phyloP scores from a whole-genome alignment of 495 filamentous ascomycete species.

The Astrothelium macrocarpum region DNA sequence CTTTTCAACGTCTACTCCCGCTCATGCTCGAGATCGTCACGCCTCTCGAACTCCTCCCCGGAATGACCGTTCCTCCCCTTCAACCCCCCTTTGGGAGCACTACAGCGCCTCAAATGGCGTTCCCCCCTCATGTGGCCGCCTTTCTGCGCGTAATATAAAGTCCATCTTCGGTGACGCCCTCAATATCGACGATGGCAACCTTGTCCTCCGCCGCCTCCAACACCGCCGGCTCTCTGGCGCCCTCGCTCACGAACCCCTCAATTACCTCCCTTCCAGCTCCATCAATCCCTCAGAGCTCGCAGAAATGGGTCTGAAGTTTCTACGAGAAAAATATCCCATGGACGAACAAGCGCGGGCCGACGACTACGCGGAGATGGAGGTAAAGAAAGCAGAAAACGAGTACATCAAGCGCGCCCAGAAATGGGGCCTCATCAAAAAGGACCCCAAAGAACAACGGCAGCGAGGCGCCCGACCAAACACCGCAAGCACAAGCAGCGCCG shows the following conservation, averaged over 20 bases:
- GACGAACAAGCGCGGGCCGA: constrained; percentile 65
- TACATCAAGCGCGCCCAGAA: constrained; percentile 37
- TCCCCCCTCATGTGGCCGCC: constrained; percentile 18
- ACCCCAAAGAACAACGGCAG: no score
- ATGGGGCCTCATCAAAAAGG: constrained; percentile 44
- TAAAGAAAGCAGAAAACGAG: constrained; percentile 28
- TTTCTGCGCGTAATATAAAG: constrained; percentile 37
- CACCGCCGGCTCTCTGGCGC: constrained; percentile 66
- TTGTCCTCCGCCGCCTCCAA: constrained; percentile 59
- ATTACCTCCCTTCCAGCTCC: constrained; percentile 22
- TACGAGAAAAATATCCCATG: constrained; percentile 57
- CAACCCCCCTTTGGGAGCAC: constrained; percentile 18
- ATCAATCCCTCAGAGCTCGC: constrained; percentile 21
- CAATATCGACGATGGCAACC: constrained; percentile 44
- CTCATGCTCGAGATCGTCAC: constrained; percentile 7
- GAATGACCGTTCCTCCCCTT: background rate
- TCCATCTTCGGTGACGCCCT: constrained; percentile 53
- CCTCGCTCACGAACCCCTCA: constrained; percentile 44
- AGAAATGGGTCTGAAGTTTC: constrained; percentile 51
- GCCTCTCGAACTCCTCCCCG: constrained; percentile 14
- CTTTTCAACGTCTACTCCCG: background rate
- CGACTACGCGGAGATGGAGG: constrained; percentile 51
- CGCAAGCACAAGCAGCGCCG: constrained; percentile 28
- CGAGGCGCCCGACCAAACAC: no score
- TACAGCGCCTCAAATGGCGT: constrained; percentile 21